Base-by-base conservation (phyloP, 192 early-diverging fungal genomes). In the Backusella macrospora region DNA sequence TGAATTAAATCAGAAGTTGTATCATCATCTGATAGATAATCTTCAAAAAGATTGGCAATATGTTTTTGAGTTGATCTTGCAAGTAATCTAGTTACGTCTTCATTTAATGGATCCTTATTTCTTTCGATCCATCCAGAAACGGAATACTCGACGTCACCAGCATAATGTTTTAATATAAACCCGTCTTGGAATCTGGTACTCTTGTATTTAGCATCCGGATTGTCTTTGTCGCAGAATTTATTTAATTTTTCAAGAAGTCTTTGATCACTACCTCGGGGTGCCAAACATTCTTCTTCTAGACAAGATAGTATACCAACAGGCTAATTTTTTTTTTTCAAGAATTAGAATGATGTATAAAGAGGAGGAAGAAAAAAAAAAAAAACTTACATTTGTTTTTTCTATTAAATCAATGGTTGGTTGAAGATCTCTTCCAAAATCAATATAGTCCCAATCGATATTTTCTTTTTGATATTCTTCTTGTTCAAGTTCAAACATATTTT, bases 371-470 rank as follows among this genome's bases (percentile, higher is more conserved):
- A 44, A 29, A 13, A 14, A 15, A 6, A 15, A 2, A 10, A 67
- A 4, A 68, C 87, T 85, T 85, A 90, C 91, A 72, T 96, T 95
- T 7, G 94, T 92, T 76, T 97, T 96, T 80, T 99, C 98, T 70
- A 99, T 98, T 70, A 99, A 85, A 66, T 99, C 96, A 76, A 99
- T 99, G 16, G 98, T 98, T 8, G 96, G 96, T 74, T 98, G 98
- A 62, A 99, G 81, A 73, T 99, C 96, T 49, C 96, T 88, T 42
- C 97, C 97, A 86, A 98, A 99, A 82, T 98, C 96, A 59, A 97
- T 96, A 79, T 96, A 96, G 81, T 94, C 91, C 98, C 98, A 99
- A 62, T 98, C 96, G 74, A 99, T 99, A 75, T 93, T 93, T 77
- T 99, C 98, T 23, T 89, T 87, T 78, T 90, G 86, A 86, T 99